Evolutionary conservation across 139 green algal genomes (phyloP), one percentile per base, ranked within the genome.

Genomic region (Spirogloea muscicola): DNA sequence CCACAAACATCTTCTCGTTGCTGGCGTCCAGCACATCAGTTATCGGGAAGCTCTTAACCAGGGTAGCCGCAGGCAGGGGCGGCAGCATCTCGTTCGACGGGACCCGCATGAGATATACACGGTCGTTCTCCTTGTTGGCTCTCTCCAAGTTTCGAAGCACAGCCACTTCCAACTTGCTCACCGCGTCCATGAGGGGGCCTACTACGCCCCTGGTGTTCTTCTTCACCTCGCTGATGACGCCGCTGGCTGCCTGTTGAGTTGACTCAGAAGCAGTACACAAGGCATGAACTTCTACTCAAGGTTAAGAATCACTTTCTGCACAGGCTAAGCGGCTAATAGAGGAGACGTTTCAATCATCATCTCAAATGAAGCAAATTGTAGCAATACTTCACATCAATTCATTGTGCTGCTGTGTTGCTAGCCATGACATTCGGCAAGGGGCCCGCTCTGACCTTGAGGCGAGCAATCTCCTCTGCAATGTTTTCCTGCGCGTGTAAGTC

Each of bases 381-480:
- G 13, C 16, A 16, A 10, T 52, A 25, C 44, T 52, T 52, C 44
- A 16, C 44, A 52, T 52, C 44, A 10, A 10, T 52, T 10, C 10
- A 16, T 16, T n/a, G n/a, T n/a, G n/a, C n/a, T n/a, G n/a, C n/a
- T n/a, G n/a, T n/a, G n/a, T 25, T 16, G 44, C 16, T 52, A 10
- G 13, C 16, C 44, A 16, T 16, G 13, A 25, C 13, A n/a, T n/a
- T n/a, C n/a, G n/a, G n/a, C n/a, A n/a, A n/a, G n/a, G n/a, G n/a
- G n/a, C n/a, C n/a, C n/a, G n/a, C n/a, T n/a, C n/a, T n/a, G n/a
- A n/a, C 44, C 40, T 75, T 76, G n/a, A 82, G 68, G 31, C 75
- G 67, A n/a, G 75, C 75, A 16, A 82, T 76, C 42, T 80, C 75
- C 34, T 81, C 52, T 9, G 27, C 75, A 61, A 82, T 80, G 33